These are phyloP conservation scores for Corchorus olitorius DNA, from an alignment of 345 rosid species.

Conservation along the genomic window DNA sequence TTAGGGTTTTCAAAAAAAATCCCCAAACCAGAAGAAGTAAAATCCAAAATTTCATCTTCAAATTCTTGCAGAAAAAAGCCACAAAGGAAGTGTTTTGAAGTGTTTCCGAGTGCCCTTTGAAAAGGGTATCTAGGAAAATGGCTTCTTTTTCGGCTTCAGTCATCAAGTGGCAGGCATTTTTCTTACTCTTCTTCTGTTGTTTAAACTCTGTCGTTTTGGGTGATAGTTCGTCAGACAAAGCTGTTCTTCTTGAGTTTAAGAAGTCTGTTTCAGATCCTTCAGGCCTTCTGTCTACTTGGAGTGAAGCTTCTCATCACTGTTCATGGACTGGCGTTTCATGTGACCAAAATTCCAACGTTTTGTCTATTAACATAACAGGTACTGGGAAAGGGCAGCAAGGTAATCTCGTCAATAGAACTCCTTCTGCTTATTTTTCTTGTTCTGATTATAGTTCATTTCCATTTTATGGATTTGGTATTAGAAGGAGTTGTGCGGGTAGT, in stretches of 20 bases:
- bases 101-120: constrained; percentile 29
- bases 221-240: constrained; percentile 51
- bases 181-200: constrained; percentile 33
- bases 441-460: constrained; percentile 63
- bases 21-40: background rate
- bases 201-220: constrained; percentile 27
- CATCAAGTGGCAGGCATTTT: constrained; percentile 48
- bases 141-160: constrained; percentile 45
- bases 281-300: constrained; percentile 71
- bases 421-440: constrained; percentile 45
- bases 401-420: constrained; percentile 32
- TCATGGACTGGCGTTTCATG: constrained; percentile 75
- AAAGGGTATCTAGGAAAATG: constrained; percentile 47
- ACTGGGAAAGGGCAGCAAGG: constrained; percentile 45
- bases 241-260: constrained; percentile 70
- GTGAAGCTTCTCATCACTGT: constrained; percentile 49
- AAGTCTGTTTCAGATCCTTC: constrained; percentile 58
- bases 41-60: constrained; percentile 7
- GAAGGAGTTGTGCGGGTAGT: constrained; percentile 56
- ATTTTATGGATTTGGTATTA: constrained; percentile 66
- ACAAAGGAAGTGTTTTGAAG: constrained; percentile 10
- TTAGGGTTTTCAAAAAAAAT: constrained; percentile 35
- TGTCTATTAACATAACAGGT: constrained; percentile 74
- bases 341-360: constrained; percentile 57
- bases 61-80: background rate